Evolutionary conservation across 345 rosid genomes (phyloP).

Genomic region (Arabis hirsuta): DNA sequence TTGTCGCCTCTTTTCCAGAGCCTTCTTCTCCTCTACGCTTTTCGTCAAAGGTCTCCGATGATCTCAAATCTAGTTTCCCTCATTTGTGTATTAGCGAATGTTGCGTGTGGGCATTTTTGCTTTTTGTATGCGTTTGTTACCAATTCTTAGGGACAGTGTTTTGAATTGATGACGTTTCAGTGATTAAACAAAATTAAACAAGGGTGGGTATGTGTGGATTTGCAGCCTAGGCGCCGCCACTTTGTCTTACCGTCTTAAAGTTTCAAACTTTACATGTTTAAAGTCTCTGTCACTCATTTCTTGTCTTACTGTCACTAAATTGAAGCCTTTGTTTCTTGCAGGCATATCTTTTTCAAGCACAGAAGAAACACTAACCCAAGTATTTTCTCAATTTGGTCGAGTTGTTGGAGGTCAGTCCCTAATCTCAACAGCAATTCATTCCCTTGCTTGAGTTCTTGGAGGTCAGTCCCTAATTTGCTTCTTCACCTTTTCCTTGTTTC

Average conservation of each 20-base stretch:
- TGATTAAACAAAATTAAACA: neutral
- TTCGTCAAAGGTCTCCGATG: constrained; percentile 40
- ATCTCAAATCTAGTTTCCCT: neutral
- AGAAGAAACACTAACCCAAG: constrained; percentile 47
- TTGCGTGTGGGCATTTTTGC: neutral
- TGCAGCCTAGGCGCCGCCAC: no score
- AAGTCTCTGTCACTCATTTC: neutral
- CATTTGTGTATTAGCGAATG: neutral
- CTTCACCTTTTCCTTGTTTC: no score
- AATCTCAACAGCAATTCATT: constrained; percentile 16
- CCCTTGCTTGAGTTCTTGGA: no score
- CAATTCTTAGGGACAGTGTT: neutral
- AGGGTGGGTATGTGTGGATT: constrained; percentile 14
- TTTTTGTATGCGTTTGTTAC: neutral
- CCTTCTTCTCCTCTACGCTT: constrained; percentile 43
- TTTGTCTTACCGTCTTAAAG: neutral
- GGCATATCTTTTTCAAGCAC: constrained; percentile 62
- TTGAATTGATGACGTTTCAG: neutral
- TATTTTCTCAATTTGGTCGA: constrained; percentile 64
- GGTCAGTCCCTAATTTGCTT: no score
- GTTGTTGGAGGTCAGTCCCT: constrained; percentile 53
- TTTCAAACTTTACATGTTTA: constrained; percentile 19
- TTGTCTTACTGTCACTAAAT: constrained; percentile 1
- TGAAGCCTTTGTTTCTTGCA: constrained; percentile 35
- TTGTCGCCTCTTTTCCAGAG: constrained; percentile 34